Evolutionary conservation across 2,329 filamentous ascomycete genomes (phyloP), one percentile per base, ranked within the genome.

Genomic region (Pseudogymnoascus sp.): DNA sequence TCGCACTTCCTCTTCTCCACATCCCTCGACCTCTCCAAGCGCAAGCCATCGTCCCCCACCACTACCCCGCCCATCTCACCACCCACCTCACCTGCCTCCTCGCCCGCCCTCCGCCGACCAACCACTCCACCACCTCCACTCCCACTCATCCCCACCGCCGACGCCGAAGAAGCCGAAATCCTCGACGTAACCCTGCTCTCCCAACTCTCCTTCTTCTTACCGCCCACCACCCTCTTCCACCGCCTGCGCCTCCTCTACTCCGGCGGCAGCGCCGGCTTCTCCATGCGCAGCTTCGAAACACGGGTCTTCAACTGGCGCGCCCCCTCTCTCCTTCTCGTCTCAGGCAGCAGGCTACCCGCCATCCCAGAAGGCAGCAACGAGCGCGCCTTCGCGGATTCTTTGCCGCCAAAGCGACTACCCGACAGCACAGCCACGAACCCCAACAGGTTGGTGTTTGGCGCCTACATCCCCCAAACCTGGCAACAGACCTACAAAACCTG

Each of bases 271-370:
- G 84, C 87, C 11, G 89, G 89, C 4, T 92, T 91, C 74, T 90
- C 87, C 18, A 88, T 91, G 84, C 88, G 88, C 21, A 88, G 86
- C 63, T 91, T 91, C 66, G 87, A 91, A 71, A 82, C 86, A 18
- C 87, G 86, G 68, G 86, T 90, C 2, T 89, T 91, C 75, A 89
- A 91, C 72, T 92, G 89, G 88, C 80, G 84, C 43, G 88, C 88
- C 0, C 89, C 89, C 0, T 90, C 89, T 0, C 83, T 92, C 16
- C 77, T 92, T 9, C 79, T 92, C 1, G 85, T 91, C 1, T 83
- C 84, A 18, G 89, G 89, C 18, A 84, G 81, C 3, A 80, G 87
- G 5, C 77, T 91, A 5, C 73, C 78, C 1, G 76, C 82, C 18
- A 71, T 74, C 42, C 77, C 80, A 1, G 73, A 75, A 11, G 77